A percentile compares a stretch with the other conserved stretches of the same genome.
phyloP scores from a whole-genome alignment of 2,329 filamentous ascomycete genomes.

The Canariomyces notabilis region DNA sequence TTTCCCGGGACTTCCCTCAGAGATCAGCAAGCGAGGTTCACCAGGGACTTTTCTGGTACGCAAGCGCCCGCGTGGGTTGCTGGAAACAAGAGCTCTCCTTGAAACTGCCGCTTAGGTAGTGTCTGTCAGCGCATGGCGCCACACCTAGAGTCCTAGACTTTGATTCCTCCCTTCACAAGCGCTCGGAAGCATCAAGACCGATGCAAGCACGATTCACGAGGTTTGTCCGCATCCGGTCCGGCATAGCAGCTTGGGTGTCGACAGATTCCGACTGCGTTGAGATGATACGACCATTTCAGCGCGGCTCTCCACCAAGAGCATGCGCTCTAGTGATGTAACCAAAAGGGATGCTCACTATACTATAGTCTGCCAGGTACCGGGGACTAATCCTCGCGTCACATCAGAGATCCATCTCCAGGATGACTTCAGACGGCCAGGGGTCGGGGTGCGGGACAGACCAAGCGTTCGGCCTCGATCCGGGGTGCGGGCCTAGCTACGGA shows the following conservation, averaged over 20 bases:
- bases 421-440: slow-evolving; percentile 11
- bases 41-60: neutral
- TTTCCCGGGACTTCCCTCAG: neutral
- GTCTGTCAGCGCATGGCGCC: neutral
- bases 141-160: neutral
- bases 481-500: slow-evolving; percentile 1
- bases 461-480: slow-evolving; percentile 7
- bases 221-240: too few relatives aligned
- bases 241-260: too few relatives aligned
- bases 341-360: too few relatives aligned
- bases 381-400: slow-evolving; percentile 14
- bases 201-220: slow-evolving; percentile 1
- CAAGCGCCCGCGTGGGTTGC: neutral
- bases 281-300: neutral
- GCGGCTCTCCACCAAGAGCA: too few relatives aligned
- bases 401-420: slow-evolving; percentile 10
- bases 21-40: neutral
- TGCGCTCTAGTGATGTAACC: too few relatives aligned
- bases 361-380: slow-evolving; percentile 5
- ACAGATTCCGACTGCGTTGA: neutral
- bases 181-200: slow-evolving; percentile 13
- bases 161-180: slow-evolving; percentile 3
- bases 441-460: slow-evolving; percentile 8
- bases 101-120: neutral
- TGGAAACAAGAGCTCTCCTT: neutral